Evolutionary conservation across 2,329 filamentous ascomycete genomes (phyloP), one percentile per base, ranked within the genome.

Genomic region (Calonectria naviculata): DNA sequence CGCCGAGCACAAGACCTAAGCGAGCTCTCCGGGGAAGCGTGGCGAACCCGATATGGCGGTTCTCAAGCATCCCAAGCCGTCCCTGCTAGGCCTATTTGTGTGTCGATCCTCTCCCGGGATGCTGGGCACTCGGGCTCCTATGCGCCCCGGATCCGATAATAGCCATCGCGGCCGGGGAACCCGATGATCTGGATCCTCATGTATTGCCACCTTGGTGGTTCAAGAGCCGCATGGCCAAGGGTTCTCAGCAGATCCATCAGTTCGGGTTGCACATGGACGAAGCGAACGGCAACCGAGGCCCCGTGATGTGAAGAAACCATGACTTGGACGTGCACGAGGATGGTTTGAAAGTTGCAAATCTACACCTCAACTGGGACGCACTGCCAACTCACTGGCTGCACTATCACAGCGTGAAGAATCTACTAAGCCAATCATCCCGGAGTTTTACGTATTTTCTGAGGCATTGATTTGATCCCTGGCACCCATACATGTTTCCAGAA

Each of bases 61-160:
- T 56, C 52, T 26, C 26, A 36, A 56, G 52, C 28, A 24, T 56
- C 52, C 31, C 31, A 15, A 38, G 38, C n/a, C 10, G 28, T 44
- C 38, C n/a, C 21, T 52, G 12, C 31, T 31, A 28, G 38, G 58
- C 42, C n/a, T 56, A 29, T 28, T 36, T 46, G 34, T 61, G 36
- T 42, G 28, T 46, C 62, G 36, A 54, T 69, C 44, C 0, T 19
- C n/a, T 24, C 19, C 63, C 29, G 26, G 61, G 67, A 28, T 70
- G 61, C 19, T 52, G 36, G 24, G 38, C 46, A 28, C 47, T 21
- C 46, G 28, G 38, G 28, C 52, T 38, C 44, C 31, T 47, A 26
- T 65, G 44, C 34, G 44, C 41, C 44, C 67, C 67, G 62, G 36
- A 54, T 41, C 67, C 62, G 62, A 66, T 12, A 10, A 36, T 54